phyloP scores from a whole-genome alignment of 129 eudicot species.

The Tagetes patula region DNA sequence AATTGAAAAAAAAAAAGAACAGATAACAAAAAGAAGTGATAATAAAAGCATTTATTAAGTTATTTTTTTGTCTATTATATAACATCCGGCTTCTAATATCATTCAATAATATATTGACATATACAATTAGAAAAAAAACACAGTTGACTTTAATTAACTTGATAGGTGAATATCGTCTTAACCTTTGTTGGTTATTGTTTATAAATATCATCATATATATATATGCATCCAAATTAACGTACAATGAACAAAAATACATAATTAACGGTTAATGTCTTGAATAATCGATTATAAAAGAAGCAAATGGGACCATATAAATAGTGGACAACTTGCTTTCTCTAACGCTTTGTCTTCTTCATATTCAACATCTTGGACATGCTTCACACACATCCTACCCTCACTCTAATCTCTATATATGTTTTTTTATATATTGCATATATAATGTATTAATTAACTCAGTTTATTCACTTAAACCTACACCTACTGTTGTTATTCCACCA shows the following conservation, averaged over 20 bases:
- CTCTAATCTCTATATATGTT: conserved; percentile 37
- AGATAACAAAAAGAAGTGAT: too few species aligned
- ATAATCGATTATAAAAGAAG: neutral
- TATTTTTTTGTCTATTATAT: too few species aligned
- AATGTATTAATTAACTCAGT: neutral
- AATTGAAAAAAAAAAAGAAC: too few species aligned
- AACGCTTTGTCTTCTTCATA: conserved; percentile 64
- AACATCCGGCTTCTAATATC: too few species aligned
- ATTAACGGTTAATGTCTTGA: neutral
- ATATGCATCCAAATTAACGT: neutral
- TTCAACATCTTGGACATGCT: conserved; percentile 70
- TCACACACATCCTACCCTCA: conserved; percentile 28
- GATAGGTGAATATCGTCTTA: too few species aligned
- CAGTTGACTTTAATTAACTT: too few species aligned
- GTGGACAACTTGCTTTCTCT: conserved; percentile 37
- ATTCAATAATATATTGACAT: too few species aligned
- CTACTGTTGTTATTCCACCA: neutral
- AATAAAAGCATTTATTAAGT: too few species aligned
- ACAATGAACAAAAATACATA: neutral
- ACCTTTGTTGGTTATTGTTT: too few species aligned
- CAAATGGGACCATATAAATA: conserved; percentile 24
- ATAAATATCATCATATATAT: too few species aligned
- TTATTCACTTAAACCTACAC: neutral
- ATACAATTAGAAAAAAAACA: too few species aligned
- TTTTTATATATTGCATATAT: neutral